Percentiles rank a stretch among this genome's conserved stretches.
Conservation (phyloP, 495 filamentous ascomycete species). For the Daldinia vernicosa region DNA sequence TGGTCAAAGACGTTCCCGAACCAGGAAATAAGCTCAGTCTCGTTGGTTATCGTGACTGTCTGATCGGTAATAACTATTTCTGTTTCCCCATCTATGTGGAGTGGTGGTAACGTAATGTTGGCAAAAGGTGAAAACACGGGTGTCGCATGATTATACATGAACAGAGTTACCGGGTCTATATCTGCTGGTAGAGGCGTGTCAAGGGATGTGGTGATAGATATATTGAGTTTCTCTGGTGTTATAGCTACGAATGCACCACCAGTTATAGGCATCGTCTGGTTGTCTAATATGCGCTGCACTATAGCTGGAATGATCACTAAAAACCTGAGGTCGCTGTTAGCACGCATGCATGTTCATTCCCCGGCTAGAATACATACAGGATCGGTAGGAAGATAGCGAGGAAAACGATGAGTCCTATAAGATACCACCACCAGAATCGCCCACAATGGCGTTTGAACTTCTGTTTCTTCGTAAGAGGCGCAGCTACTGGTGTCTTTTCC, state of each 20-base stretch:
- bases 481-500: constrained; percentile 40
- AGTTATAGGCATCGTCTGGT: constrained; percentile 52
- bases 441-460: constrained; percentile 49
- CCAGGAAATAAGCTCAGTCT: constrained; percentile 51
- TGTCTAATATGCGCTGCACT: constrained; percentile 53
- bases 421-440: constrained; percentile 57
- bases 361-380: constrained; percentile 46
- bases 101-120: constrained; percentile 46
- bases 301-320: constrained; percentile 53
- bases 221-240: constrained; percentile 47
- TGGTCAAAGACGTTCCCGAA: constrained; percentile 53
- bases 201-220: constrained; percentile 51
- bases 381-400: constrained; percentile 56
- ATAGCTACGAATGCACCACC: constrained; percentile 49
- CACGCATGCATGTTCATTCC: neutral
- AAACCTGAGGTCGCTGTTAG: constrained; percentile 42
- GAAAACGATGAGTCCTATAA: constrained; percentile 50
- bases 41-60: constrained; percentile 50
- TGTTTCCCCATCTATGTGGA: constrained; percentile 51
- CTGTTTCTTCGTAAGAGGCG: constrained; percentile 43
- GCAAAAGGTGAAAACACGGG: constrained; percentile 48
- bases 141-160: constrained; percentile 51
- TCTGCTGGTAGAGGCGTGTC: constrained; percentile 50
- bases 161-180: constrained; percentile 49
- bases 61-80: constrained; percentile 48